Evolutionary conservation across 805 yeast genomes (phyloP), one percentile per base, ranked within the genome.

Genomic region (Pichia rugopelliculosa): DNA sequence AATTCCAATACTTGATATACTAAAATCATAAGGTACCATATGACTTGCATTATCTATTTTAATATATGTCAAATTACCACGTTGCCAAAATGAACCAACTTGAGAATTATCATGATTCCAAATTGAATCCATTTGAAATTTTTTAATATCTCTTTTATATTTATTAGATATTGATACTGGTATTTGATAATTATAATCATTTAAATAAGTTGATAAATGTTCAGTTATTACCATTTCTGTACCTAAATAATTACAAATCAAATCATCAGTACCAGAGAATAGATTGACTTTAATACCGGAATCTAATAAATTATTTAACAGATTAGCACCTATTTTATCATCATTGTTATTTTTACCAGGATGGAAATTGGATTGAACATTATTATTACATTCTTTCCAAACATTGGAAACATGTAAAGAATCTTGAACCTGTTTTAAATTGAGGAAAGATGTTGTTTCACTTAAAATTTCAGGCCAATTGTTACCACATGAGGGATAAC

Each of bases 21-120:
- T 85, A 45, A 77, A 67, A 61, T 90, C 97, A 54, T 77, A 82
- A 1, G 98, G 96, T 23, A 89, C 93, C 98, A 93, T 91, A 61
- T 93, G 98, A 4, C 96, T 84, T 0, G 96, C 79, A 56, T 87
- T 78, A 61, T 67, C 77, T 2, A 91, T 78, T 48, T 79, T 78
- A 27, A 86, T 79, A 61, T 84, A 84, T 0, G 96, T 84, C 58
- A 91, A 69, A 59, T 87, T 87, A 53, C 87, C 73, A 42, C 81
- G 90, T 18, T 64, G 44, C 49, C 64, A 63, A 36, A 77, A 55
- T 34, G 63, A 56, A 51, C 79, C 75, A 10, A 68, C 74, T 10
- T 49, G 49, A 8, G 56, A 50, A 13, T 66, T 62, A 50, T 73
- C 67, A 58, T 74, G 74, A 18, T 60, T 52, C 84, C 84, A 79